These are phyloP conservation scores for Pelargonium fulgidum DNA, from an alignment of 441 rosid genomes.

Conservation along the genomic window DNA sequence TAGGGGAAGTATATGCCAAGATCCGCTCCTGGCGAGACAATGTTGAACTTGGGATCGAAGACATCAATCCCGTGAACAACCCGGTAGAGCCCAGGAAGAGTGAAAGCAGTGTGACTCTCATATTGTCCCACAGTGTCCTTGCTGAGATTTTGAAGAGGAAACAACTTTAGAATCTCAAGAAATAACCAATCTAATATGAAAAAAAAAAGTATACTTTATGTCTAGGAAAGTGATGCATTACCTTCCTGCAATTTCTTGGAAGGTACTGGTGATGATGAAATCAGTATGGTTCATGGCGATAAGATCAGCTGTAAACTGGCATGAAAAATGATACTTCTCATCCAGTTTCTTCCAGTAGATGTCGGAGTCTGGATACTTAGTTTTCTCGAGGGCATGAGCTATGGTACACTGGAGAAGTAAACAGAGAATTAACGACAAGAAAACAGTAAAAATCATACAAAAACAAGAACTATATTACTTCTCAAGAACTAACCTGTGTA, in stretches of 20 bases:
- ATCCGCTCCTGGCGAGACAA: conserved; percentile 95
- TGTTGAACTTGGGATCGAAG: conserved; percentile 94
- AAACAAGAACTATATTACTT: background rate
- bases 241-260: conserved; percentile 99
- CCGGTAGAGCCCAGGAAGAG: conserved; percentile 88
- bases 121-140: conserved; percentile 94
- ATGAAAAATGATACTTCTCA: conserved; percentile 88
- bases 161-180: background rate
- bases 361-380: conserved; percentile 88
- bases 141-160: conserved; percentile 35
- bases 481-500: conserved; percentile 55
- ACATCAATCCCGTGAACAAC: conserved; percentile 91
- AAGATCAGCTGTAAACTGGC: conserved; percentile 94
- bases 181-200: background rate
- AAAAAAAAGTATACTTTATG: background rate
- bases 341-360: conserved; percentile 91
- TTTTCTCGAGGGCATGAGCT: conserved; percentile 94
- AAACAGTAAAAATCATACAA: background rate
- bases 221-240: conserved; percentile 16
- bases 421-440: background rate
- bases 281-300: conserved; percentile 94
- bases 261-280: conserved; percentile 94
- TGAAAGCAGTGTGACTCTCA: conserved; percentile 93
- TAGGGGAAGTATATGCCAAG: conserved; percentile 73
- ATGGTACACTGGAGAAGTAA: conserved; percentile 60